Evolutionary conservation across 805 yeast genomes (phyloP).

Genomic region (Metschnikowia orientalis): DNA sequence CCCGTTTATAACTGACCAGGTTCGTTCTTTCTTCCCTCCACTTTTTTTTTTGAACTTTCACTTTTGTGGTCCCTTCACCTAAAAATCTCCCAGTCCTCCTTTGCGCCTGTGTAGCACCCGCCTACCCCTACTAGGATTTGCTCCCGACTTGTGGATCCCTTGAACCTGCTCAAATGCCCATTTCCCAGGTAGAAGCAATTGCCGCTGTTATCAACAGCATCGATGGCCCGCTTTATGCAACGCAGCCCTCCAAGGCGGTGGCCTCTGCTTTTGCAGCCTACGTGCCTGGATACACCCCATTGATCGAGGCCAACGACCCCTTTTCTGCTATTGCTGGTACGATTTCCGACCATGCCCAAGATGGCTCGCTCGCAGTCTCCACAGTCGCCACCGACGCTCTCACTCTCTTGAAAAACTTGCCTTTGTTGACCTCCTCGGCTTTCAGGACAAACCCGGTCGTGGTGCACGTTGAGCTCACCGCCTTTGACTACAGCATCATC

Average conservation of each 20-base stretch:
- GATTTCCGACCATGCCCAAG: conserved; percentile 16
- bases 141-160: no score
- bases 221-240: conserved; percentile 35
- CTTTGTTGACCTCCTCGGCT: conserved; percentile 43
- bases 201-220: conserved; percentile 22
- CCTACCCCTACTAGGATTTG: no score
- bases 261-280: conserved; percentile 27
- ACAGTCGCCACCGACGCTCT: conserved; percentile 52
- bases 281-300: conserved; percentile 21
- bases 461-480: conserved; percentile 55
- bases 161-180: conserved; percentile 9
- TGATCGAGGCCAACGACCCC: conserved; percentile 51
- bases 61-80: no score
- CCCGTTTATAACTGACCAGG: no score
- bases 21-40: no score
- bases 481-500: conserved; percentile 62
- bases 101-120: no score
- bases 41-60: no score
- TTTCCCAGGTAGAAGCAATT: conserved; percentile 17
- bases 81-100: no score
- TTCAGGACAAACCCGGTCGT: conserved; percentile 45
- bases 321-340: conserved; percentile 40
- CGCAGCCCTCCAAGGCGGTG: conserved; percentile 46
- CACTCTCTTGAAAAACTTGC: conserved; percentile 55
- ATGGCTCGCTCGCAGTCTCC: conserved; percentile 18